A percentile compares a stretch with the other conserved stretches of the same genome.
phyloP scores from a whole-genome alignment of 2,329 filamentous ascomycete species.

The Pezicula rhizophila region DNA sequence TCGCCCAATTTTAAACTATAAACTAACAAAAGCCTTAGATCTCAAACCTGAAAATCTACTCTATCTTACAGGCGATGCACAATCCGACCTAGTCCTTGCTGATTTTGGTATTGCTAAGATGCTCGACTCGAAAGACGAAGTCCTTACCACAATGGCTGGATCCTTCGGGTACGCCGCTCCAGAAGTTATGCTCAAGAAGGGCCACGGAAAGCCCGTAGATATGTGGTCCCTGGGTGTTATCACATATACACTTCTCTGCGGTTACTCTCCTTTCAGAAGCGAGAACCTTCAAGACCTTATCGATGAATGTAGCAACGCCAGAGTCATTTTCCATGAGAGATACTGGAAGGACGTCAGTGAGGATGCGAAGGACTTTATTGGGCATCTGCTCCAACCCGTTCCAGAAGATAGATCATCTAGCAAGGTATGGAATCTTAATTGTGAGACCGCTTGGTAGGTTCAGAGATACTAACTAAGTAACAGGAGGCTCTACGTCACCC shows the following conservation, averaged over 20 bases:
- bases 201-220: constrained; percentile 95
- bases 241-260: constrained; percentile 95
- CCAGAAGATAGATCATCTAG: constrained; percentile 73
- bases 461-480: constrained; percentile 11
- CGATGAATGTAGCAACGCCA: constrained; percentile 79
- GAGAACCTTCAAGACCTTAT: constrained; percentile 91
- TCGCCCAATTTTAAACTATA: background rate
- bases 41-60: constrained; percentile 97
- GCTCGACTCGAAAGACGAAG: constrained; percentile 82
- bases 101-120: constrained; percentile 99
- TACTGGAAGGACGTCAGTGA: constrained; percentile 98
- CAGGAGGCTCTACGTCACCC: constrained; percentile 73
- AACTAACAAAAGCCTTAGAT: constrained; percentile 48
- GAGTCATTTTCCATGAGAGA: constrained; percentile 90
- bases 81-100: constrained; percentile 85
- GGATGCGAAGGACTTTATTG: constrained; percentile 93
- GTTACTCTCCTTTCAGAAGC: constrained; percentile 95
- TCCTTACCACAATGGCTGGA: constrained; percentile 95
- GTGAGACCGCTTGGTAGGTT: background rate
- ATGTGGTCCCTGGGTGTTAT: constrained; percentile 99
- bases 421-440: constrained; percentile 45
- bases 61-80: constrained; percentile 71
- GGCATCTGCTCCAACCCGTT: constrained; percentile 70
- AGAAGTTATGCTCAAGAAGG: constrained; percentile 96
- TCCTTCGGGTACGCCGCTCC: constrained; percentile 97